A percentile compares a stretch with the other conserved stretches of the same genome.
These are phyloP conservation scores for Calonectria honghensis DNA, from an alignment of 2,329 filamentous ascomycete genomes.

Conservation along the genomic window DNA sequence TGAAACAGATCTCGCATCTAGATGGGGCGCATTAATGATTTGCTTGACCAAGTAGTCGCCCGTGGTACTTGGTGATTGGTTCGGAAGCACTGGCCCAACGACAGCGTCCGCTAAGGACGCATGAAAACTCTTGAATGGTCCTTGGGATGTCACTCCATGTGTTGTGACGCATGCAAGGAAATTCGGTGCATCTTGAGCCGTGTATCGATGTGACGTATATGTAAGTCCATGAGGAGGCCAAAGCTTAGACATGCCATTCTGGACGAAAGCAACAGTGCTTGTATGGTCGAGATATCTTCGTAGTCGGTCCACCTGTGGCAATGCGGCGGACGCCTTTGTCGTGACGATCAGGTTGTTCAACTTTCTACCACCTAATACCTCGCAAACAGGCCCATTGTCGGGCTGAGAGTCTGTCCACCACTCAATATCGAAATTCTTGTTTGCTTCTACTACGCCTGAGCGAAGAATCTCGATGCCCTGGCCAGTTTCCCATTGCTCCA, in stretches of 20 bases:
- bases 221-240: constrained; percentile 71
- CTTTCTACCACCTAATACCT: constrained; percentile 61
- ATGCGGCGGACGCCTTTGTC: constrained; percentile 82
- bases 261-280: constrained; percentile 87
- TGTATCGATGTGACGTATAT: constrained; percentile 66
- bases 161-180: constrained; percentile 82
- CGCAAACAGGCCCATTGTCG: constrained; percentile 58
- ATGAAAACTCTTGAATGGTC: constrained; percentile 71
- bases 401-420: constrained; percentile 71
- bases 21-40: constrained; percentile 64
- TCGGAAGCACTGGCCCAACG: constrained; percentile 67
- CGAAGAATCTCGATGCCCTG: constrained; percentile 68
- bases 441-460: constrained; percentile 55
- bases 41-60: constrained; percentile 64
- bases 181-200: constrained; percentile 69
- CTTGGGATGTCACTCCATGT: constrained; percentile 72
- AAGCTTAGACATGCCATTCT: constrained; percentile 88
- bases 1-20: constrained; percentile 64
- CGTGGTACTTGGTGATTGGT: constrained; percentile 40
- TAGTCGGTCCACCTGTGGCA: constrained; percentile 76
- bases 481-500: constrained; percentile 67
- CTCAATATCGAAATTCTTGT: constrained; percentile 69
- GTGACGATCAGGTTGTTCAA: constrained; percentile 86
- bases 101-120: constrained; percentile 69
- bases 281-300: constrained; percentile 75